Evolutionary conservation across 2,329 filamentous ascomycete species (phyloP).

Genomic region (Aspergillus unguis): DNA sequence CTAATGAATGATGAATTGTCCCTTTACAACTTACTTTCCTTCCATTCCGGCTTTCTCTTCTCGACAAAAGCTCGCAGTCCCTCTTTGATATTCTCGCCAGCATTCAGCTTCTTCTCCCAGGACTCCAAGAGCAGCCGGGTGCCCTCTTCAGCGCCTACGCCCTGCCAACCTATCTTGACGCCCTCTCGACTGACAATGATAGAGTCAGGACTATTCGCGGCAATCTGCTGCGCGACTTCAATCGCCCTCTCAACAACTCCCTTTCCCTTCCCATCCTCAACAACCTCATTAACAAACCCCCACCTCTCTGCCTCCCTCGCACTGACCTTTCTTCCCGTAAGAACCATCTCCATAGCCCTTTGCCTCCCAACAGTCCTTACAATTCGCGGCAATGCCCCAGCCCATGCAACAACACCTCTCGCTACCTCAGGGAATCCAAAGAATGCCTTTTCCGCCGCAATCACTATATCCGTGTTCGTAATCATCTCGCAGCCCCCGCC

Average conservation of each 20-base stretch:
- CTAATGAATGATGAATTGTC: constrained; percentile 13
- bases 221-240: constrained; percentile 59
- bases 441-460: constrained; percentile 55
- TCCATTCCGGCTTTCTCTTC: constrained; percentile 67
- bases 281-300: constrained; percentile 67
- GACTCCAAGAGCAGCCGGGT: constrained; percentile 57
- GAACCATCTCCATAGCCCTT: constrained; percentile 68
- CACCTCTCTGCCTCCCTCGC: constrained; percentile 61
- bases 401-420: constrained; percentile 67
- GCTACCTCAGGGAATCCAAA: constrained; percentile 72
- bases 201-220: constrained; percentile 68
- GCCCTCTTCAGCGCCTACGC: constrained; percentile 60
- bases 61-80: constrained; percentile 73
- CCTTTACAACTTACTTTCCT: constrained; percentile 36
- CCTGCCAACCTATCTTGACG: constrained; percentile 69
- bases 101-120: constrained; percentile 59
- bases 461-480: constrained; percentile 67
- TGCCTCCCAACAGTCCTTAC: constrained; percentile 63
- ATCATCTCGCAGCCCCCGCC: constrained; percentile 76
- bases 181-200: constrained; percentile 72
- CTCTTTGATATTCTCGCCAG: constrained; percentile 70
- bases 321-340: constrained; percentile 59
- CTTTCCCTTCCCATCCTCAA: constrained; percentile 16
- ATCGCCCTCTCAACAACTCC: constrained; percentile 48
- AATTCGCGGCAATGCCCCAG: constrained; percentile 67